Conservation (phyloP, 768 basidiomycete species). For the Suillus paluster region DNA sequence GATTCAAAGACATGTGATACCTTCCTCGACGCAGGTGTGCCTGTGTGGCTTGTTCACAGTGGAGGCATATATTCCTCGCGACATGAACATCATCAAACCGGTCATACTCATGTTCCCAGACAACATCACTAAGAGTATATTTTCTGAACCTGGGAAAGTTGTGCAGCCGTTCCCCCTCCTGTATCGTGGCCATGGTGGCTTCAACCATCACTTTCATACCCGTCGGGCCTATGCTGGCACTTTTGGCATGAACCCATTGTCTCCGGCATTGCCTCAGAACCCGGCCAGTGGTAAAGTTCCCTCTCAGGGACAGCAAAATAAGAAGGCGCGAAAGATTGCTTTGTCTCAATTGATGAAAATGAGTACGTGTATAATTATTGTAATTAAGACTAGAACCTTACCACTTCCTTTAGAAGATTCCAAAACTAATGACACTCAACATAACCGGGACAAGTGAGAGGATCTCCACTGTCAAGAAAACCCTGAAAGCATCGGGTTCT, state of each 20-base stretch:
- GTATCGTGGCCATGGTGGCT: slow-evolving; percentile 6
- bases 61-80: background rate
- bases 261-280: background rate
- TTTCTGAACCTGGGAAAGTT: too few relatives aligned
- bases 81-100: slow-evolving; percentile 9
- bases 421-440: background rate
- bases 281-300: slow-evolving; percentile 1
- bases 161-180: slow-evolving; percentile 5
- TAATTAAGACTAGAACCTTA: background rate
- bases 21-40: slow-evolving; percentile 13
- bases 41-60: slow-evolving; percentile 9
- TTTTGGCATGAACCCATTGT: background rate
- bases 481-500: background rate
- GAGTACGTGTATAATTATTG: background rate
- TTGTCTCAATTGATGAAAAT: background rate
- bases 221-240: background rate
- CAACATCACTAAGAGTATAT: background rate
- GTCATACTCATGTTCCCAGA: slow-evolving; percentile 9
- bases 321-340: background rate
- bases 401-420: background rate
- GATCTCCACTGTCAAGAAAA: background rate
- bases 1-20: slow-evolving; percentile 4
- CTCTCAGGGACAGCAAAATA: background rate
- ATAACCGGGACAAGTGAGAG: slow-evolving; percentile 5
- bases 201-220: slow-evolving; percentile 6